Conservation (phyloP, 257 asterid genomes). For the Avicennia marina region DNA sequence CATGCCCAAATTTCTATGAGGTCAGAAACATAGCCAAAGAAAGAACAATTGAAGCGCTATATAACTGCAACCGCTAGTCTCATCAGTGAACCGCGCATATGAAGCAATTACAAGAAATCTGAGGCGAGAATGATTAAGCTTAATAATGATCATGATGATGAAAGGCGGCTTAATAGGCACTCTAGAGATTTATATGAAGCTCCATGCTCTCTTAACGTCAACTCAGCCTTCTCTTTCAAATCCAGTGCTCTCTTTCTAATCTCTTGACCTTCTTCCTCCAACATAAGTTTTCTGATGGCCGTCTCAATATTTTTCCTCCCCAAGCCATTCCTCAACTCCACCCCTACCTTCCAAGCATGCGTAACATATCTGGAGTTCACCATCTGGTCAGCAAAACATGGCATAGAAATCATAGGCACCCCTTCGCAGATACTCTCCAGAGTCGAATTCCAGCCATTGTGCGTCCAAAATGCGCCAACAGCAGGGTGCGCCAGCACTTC, state of each 20-base stretch:
- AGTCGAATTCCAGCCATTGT: conserved; percentile 38
- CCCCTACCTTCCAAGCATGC: conserved; percentile 31
- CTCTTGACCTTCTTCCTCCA: conserved; percentile 21
- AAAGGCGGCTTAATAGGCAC: background rate
- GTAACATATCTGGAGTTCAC: conserved; percentile 29
- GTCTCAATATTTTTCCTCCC: conserved; percentile 16
- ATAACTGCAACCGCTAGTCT: no score
- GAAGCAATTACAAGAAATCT: no score
- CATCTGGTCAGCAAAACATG: conserved; percentile 32
- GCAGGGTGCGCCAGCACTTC: conserved; percentile 36
- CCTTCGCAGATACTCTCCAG: conserved; percentile 39
- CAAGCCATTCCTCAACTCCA: conserved; percentile 25
- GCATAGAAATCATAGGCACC: conserved; percentile 34
- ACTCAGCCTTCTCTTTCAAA: conserved; percentile 24
- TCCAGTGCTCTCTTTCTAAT: conserved; percentile 19
- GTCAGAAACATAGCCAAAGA: no score
- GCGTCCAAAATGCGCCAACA: conserved; percentile 41
- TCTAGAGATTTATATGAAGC: background rate
- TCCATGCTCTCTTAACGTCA: background rate
- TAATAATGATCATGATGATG: background rate
- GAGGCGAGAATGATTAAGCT: background rate
- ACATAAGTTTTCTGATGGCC: conserved; percentile 18
- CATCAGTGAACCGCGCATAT: no score
- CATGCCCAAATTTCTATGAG: no score
- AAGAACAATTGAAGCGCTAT: no score